A percentile compares a stretch with the other conserved stretches of the same genome.
These are phyloP conservation scores for Aplosporella prunicola DNA, from an alignment of 2,329 filamentous ascomycete species.

Conservation along the genomic window DNA sequence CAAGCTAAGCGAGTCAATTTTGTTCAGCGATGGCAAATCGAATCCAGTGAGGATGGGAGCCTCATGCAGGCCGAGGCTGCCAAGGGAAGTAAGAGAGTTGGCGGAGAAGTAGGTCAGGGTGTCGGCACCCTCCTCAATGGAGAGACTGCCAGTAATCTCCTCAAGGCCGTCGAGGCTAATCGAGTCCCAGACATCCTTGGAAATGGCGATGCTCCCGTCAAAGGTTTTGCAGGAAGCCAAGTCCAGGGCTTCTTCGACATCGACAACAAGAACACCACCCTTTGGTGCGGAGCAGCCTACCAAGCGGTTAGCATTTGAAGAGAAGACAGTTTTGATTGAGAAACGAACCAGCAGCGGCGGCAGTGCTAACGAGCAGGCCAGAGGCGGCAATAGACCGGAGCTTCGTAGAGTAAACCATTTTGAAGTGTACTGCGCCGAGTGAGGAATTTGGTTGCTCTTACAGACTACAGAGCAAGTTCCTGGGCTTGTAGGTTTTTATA, in stretches of 20 bases:
- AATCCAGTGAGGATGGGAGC: background rate
- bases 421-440: background rate
- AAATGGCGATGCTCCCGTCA: conserved; percentile 2
- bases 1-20: conserved; percentile 2
- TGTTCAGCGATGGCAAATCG: conserved; percentile 4
- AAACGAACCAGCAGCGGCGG: conserved; percentile 3
- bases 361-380: conserved; percentile 1
- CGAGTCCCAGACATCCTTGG: conserved; percentile 19
- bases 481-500: conserved; percentile 1
- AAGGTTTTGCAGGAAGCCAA: conserved; percentile 6
- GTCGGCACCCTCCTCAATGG: conserved; percentile 2
- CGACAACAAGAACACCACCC: conserved; percentile 2
- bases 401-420: conserved; percentile 5
- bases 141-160: conserved; percentile 7
- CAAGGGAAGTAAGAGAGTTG: conserved; percentile 1
- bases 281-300: conserved; percentile 4
- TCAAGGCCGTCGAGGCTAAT: conserved; percentile 4
- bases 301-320: background rate
- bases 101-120: conserved; percentile 6
- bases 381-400: conserved; percentile 7
- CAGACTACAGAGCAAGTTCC: background rate
- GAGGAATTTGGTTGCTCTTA: conserved; percentile 1
- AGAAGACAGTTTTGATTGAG: background rate
- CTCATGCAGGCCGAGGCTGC: conserved; percentile 3
- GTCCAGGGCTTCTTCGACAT: background rate